Conservation (phyloP, 2,329 filamentous ascomycete genomes). For the Paradendryphiella salina region DNA sequence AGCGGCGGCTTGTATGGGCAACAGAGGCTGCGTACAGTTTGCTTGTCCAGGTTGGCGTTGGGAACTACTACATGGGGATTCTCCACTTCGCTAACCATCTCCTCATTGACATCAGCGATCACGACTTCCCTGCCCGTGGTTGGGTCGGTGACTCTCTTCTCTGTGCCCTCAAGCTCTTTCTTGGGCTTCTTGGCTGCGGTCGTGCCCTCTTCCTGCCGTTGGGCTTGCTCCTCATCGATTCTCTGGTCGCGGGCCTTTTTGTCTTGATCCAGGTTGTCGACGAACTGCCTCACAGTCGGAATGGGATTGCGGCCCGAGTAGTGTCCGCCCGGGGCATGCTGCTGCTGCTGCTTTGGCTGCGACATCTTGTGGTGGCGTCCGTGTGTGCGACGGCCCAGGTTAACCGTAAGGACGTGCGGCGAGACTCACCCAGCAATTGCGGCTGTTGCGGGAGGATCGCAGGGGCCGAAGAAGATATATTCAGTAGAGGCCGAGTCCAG, state of each 20-base stretch:
- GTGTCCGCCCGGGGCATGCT: slow-evolving; percentile 61
- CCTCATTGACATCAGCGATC: slow-evolving; percentile 78
- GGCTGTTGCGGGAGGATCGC: slow-evolving; percentile 4
- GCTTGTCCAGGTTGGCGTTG: slow-evolving; percentile 82
- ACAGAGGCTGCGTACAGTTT: slow-evolving; percentile 55
- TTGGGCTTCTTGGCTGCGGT: slow-evolving; percentile 51
- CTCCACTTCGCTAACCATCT: slow-evolving; percentile 70
- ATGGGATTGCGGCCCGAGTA: slow-evolving; percentile 85
- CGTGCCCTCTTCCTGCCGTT: slow-evolving; percentile 37
- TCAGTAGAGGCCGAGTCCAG: neutral
- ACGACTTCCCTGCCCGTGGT: slow-evolving; percentile 83
- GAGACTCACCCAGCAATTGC: slow-evolving; percentile 16
- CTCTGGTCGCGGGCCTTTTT: slow-evolving; percentile 74
- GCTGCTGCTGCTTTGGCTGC: slow-evolving; percentile 51
- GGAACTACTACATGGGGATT: slow-evolving; percentile 79
- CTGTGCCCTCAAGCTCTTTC: slow-evolving; percentile 52
- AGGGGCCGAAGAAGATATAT: slow-evolving; percentile 2
- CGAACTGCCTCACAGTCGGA: slow-evolving; percentile 83
- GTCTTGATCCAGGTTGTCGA: slow-evolving; percentile 75
- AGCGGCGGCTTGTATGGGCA: neutral
- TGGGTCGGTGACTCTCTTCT: slow-evolving; percentile 76
- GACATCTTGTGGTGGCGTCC: slow-evolving; percentile 44
- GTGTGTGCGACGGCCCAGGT: slow-evolving; percentile 8
- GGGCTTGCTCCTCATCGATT: slow-evolving; percentile 60
- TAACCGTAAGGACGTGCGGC: slow-evolving; percentile 3